Evolutionary conservation across 352 stramenopile species (phyloP), one percentile per base, ranked within the genome.

Genomic region (Phytophthora litchii): DNA sequence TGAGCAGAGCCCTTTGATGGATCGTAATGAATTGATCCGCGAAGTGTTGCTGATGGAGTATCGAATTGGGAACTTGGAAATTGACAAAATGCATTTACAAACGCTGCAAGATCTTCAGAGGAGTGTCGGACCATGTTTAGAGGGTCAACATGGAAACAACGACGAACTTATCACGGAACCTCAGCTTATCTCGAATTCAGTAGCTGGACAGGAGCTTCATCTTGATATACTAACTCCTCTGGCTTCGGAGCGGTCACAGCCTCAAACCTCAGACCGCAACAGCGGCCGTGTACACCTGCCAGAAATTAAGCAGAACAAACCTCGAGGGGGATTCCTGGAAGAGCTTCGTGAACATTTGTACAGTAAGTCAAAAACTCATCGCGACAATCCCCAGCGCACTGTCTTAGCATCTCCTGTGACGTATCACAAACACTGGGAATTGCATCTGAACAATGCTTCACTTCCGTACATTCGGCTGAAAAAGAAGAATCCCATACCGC

Each of bases 11-110:
- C 50, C 73, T 16, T 25, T 75, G 3, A 69, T 84, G 35, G 47
- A 57, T 19, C 66, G 64, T 36, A 84, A 86, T 34, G 76, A 76
- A 43, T 52, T 88, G 23, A 63, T 89, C 16, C 70, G 74, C 0
- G 83, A 92, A 20, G 48, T 94, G 11, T 66, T 93, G 34, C 46
- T 90, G 36, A 89, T 91, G 72, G 86, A 94, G 35, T 92, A 96
- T 54, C 89, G 89, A 35, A 86, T 97, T 41, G 91, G 90, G 5
- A 78, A 96, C 37, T 72, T 97, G 11, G 88, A 98, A 60, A 72
- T 95, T 17, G 89, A 98, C 49, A 98, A 98, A 45, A 92, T 95
- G 79, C 79, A 97, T 59, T 72, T 96, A 14, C 70, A 95, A 62
- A 70, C 54, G n/a, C 38, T 64, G 44, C 66, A n/a, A 20, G 54